Conservation (phyloP, 495 filamentous ascomycete species). For the Xylaria palmicola region DNA sequence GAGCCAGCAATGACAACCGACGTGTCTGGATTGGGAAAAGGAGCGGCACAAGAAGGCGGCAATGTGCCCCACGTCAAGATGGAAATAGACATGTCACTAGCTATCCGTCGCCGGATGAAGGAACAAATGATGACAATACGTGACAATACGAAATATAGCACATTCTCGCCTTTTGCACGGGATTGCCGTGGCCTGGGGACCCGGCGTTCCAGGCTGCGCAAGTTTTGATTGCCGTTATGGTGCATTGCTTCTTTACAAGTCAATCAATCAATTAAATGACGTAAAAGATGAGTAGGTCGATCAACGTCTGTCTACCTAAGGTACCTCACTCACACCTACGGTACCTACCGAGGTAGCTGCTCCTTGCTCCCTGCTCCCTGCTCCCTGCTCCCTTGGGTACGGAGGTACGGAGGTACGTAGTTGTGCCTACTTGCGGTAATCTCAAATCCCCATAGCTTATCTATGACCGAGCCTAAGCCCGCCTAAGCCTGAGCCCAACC, state of each 20-base stretch:
- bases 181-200: neutral
- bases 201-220: neutral
- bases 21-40: conserved; percentile 27
- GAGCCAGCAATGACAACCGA: conserved; percentile 9
- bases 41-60: conserved; percentile 20
- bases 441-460: neutral
- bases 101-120: conserved; percentile 36
- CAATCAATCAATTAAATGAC: neutral
- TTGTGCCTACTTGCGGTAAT: neutral
- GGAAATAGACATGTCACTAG: conserved; percentile 35
- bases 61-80: conserved; percentile 25
- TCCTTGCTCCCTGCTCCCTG: no score
- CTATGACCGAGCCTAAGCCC: no score
- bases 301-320: neutral
- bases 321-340: neutral
- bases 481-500: no score
- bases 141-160: conserved; percentile 29
- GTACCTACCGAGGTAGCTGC: no score
- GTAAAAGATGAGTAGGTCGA: neutral
- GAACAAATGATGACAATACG: conserved; percentile 26
- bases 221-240: neutral
- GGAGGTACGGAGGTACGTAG: neutral
- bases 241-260: neutral
- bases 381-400: no score
- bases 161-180: conserved; percentile 9